Evolutionary conservation across 306 rosid genomes (phyloP), one percentile per base, ranked within the genome.

Genomic region (Dalbergia cochinchinensis): DNA sequence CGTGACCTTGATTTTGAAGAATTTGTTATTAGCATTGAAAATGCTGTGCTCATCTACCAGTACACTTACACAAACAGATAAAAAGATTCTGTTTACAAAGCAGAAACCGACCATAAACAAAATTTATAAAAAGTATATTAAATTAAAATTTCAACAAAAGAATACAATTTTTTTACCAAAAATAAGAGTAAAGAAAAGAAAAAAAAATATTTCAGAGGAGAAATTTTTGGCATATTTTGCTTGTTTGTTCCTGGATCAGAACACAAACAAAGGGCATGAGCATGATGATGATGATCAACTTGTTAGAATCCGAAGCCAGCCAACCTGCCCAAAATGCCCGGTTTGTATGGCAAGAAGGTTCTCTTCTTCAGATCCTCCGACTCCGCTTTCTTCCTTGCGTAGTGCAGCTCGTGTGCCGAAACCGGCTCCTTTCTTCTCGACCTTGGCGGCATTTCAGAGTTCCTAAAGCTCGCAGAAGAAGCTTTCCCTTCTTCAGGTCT

Each of bases 331-430:
- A 95, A 48, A 78, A 95, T 89, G 19, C 97, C 97, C 58, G 87
- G 97, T 81, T 90, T 93, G 87, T 91, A 95, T 1, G 99, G 99
- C 89, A 95, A 85, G 82, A 83, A 95, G 10, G 97, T 95, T 84
- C 57, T 95, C 88, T 90, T 95, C 89, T 95, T 95, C 82, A 91
- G 34, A 78, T 91, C 98, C 73, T 90, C 83, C 0, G 95, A 79
- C 22, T 81, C 92, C 3, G 93, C 97, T 84, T 82, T 95, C 87
- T 93, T 93, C 60, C 71, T 63, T 0, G 93, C 83, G 81, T 91
- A 95, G 80, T 91, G 96, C 86, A 85, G 77, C 78, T 91, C 99
- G 35, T 93, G 94, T 1, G 92, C 82, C 15, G 99, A 95, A 72
- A 88, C 83, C 2, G 81, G 64, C 11, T 82, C 90, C 65, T 65